phyloP scores from a whole-genome alignment of 371 early-diverging fungal genomes.

The Apophysomyces trapeziformis region DNA sequence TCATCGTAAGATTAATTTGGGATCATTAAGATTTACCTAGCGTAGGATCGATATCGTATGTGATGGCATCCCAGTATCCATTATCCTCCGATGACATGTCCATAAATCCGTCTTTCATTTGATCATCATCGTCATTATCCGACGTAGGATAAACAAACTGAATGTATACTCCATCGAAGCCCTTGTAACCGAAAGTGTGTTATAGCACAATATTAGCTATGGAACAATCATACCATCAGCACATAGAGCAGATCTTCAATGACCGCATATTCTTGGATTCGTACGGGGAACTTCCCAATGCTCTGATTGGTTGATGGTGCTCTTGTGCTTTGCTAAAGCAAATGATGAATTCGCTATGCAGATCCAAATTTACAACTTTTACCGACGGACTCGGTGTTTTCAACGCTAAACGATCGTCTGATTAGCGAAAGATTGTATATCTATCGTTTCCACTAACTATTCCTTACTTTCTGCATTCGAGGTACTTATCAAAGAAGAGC shows the following conservation, averaged over 20 bases:
- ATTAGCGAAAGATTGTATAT: not conserved
- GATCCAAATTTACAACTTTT: not conserved
- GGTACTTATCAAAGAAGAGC: constrained; percentile 3
- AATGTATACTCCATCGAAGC: constrained; percentile 84
- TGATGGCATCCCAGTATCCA: constrained; percentile 35
- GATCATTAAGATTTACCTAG: constrained; percentile 38
- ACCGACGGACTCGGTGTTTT: not conserved
- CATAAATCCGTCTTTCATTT: constrained; percentile 29
- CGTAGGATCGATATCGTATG: constrained; percentile 53
- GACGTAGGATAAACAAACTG: constrained; percentile 38
- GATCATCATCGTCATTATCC: constrained; percentile 28
- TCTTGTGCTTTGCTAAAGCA: not conserved
- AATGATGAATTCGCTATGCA: not conserved
- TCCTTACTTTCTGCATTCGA: not conserved
- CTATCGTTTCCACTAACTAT: not conserved
- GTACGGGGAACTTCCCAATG: constrained; percentile 34
- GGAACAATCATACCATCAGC: constrained; percentile 65
- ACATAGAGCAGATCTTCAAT: constrained; percentile 89
- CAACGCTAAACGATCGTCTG: not conserved
- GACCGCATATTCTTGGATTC: constrained; percentile 79
- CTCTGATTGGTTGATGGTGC: constrained; percentile 13
- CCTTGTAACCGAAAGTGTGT: constrained; percentile 47
- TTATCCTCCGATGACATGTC: constrained; percentile 22
- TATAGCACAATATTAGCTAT: too few relatives aligned
- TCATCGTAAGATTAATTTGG: too few relatives aligned